Percentiles rank a stretch among this genome's conserved stretches.
Conservation (phyloP, 1,139 yeast species). For the Barnettozyma hawaiiensis region DNA sequence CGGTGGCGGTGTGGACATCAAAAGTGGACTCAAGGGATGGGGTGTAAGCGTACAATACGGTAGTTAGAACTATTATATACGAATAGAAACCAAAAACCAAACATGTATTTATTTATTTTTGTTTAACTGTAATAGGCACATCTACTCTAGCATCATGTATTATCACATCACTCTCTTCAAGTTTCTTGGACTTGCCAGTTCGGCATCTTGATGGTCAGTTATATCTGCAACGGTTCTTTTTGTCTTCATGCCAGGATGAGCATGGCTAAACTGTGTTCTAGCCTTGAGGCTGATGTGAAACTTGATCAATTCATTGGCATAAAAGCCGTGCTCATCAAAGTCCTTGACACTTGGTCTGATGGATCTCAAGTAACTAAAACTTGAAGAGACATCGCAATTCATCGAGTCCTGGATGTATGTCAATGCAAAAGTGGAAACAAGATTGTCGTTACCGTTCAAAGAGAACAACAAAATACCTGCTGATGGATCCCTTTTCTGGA, state of each 20-base stretch:
- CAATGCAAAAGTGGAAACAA: conserved; percentile 20
- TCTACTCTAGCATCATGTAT: too few relatives aligned
- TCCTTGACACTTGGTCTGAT: conserved; percentile 24
- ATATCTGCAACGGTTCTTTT: conserved; percentile 24
- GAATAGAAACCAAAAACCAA: not conserved
- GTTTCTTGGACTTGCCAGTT: conserved; percentile 21
- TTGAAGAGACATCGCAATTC: conserved; percentile 21
- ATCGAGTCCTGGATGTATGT: conserved; percentile 22
- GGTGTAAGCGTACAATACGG: conserved; percentile 1
- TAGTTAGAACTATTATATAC: not conserved
- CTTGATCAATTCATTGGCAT: conserved; percentile 21
- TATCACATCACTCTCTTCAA: conserved; percentile 18
- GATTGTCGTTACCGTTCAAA: conserved; percentile 26
- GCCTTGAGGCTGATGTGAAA: conserved; percentile 19
- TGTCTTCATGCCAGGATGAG: conserved; percentile 8
- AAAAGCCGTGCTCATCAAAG: conserved; percentile 22
- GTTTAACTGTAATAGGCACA: too few relatives aligned
- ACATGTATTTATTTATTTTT: not conserved
- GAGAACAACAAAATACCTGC: conserved; percentile 25
- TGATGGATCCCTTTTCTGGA: conserved; percentile 21
- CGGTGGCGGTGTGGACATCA: not conserved
- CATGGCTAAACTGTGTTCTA: conserved; percentile 16
- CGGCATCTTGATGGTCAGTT: conserved; percentile 22
- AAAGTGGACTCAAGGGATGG: not conserved
- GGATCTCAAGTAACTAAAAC: conserved; percentile 21